A percentile compares a stretch with the other conserved stretches of the same genome.
phyloP scores from a whole-genome alignment of 257 asterid genomes.

The Solanum microdontum region DNA sequence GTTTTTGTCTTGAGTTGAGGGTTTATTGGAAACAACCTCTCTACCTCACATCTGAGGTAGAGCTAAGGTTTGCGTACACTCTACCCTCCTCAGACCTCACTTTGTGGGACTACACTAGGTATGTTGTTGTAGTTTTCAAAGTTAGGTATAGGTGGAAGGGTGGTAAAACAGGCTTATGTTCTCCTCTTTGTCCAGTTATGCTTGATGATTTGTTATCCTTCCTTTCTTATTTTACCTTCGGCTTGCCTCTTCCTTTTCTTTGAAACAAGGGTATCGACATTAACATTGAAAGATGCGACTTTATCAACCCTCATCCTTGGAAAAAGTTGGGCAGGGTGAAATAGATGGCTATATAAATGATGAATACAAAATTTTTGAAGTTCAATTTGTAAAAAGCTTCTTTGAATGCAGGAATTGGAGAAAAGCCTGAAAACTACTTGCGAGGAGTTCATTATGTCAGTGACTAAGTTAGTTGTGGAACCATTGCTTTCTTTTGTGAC shows the following conservation, averaged over 20 bases:
- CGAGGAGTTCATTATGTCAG: constrained; percentile 95
- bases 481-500: constrained; percentile 92
- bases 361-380: not conserved
- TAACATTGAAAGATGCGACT: not conserved
- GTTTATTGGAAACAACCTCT: not conserved
- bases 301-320: not conserved
- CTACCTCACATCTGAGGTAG: not conserved
- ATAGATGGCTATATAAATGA: not conserved
- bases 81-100: not conserved
- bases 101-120: not conserved
- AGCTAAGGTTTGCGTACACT: not conserved
- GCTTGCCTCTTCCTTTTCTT: not conserved
- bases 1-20: not conserved
- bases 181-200: not conserved
- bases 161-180: not conserved
- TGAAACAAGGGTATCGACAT: not conserved
- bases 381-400: constrained; percentile 4
- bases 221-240: not conserved
- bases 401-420: constrained; percentile 78
- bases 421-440: constrained; percentile 90
- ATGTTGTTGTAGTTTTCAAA: not conserved
- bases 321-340: not conserved
- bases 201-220: not conserved
- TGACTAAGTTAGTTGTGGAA: constrained; percentile 92
- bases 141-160: not conserved